Conservation (phyloP, 225 moss, liverwort and hornwort genomes). For the Bryoerythrophyllum caledonicum region DNA sequence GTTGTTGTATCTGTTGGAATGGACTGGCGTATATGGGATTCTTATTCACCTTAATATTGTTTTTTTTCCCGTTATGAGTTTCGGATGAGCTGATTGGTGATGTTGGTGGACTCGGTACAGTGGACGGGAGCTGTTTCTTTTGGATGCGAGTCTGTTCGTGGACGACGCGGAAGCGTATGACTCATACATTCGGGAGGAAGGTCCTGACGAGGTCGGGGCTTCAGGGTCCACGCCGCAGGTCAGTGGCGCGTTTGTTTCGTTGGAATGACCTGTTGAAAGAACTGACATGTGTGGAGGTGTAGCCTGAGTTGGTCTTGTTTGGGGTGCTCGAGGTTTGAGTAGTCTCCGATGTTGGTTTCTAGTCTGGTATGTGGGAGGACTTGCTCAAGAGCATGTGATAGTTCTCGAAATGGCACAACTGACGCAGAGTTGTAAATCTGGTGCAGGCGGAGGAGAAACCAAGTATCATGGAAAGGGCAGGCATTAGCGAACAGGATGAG, state of each 20-base stretch:
- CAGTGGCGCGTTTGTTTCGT: neutral
- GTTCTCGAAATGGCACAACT: neutral
- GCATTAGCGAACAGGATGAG: constrained; percentile 67
- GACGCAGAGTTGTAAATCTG: constrained; percentile 16
- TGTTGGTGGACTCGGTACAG: constrained; percentile 35
- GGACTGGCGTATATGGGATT: neutral
- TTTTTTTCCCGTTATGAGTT: too few species aligned
- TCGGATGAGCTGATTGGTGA: neutral
- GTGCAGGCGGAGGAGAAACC: constrained; percentile 48
- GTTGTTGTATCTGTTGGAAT: neutral
- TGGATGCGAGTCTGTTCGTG: constrained; percentile 94
- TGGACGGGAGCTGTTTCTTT: constrained; percentile 90
- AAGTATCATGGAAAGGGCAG: constrained; percentile 35
- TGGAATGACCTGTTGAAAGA: too few species aligned
- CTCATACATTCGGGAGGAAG: constrained; percentile 68
- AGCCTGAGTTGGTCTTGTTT: neutral
- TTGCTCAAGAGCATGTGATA: neutral
- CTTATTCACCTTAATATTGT: neutral
- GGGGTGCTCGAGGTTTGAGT: too few species aligned
- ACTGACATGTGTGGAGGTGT: too few species aligned
- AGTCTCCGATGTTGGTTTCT: neutral
- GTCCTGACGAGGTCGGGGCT: constrained; percentile 33
- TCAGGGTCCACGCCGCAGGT: constrained; percentile 44
- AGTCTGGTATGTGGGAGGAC: neutral
- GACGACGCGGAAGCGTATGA: constrained; percentile 96